These are phyloP conservation scores for Cyberlindnera maclurae DNA, from an alignment of 805 yeast genomes.

Conservation along the genomic window DNA sequence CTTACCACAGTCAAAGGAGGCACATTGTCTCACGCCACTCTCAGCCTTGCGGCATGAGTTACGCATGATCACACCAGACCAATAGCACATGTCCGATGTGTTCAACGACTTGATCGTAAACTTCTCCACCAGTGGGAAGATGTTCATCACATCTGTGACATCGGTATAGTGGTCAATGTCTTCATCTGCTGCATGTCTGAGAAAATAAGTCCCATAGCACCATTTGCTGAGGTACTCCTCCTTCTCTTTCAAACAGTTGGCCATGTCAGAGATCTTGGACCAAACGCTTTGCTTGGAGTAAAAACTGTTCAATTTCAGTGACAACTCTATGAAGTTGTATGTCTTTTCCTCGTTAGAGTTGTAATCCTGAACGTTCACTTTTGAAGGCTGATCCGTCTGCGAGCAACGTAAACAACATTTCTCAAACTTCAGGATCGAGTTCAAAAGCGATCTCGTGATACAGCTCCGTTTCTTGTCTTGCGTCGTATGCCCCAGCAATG, in stretches of 20 bases:
- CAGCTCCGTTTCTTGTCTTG: conserved; percentile 5
- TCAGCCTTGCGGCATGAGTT: conserved; percentile 93
- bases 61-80: conserved; percentile 98
- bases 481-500: not conserved
- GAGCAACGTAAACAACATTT: conserved; percentile 5
- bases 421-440: conserved; percentile 19
- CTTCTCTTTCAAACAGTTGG: conserved; percentile 3
- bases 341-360: conserved; percentile 12
- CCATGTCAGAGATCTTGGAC: conserved; percentile 5
- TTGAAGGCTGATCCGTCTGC: not conserved
- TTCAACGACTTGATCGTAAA: conserved; percentile 63
- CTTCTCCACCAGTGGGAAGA: conserved; percentile 88
- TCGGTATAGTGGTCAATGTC: not conserved
- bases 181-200: conserved; percentile 1
- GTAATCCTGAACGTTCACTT: conserved; percentile 1
- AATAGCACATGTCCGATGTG: conserved; percentile 78
- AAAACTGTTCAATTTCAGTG: conserved; percentile 15
- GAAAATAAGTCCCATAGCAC: conserved; percentile 37
- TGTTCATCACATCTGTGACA: conserved; percentile 35
- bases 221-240: conserved; percentile 29
- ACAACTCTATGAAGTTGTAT: conserved; percentile 11
- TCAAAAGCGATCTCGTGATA: conserved; percentile 15
- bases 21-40: conserved; percentile 88
- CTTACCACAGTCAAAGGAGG: conserved; percentile 83
- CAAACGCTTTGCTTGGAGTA: conserved; percentile 10